Base-by-base conservation (phyloP, 805 yeast species). In the Tetrapisispora iriomotensis region DNA sequence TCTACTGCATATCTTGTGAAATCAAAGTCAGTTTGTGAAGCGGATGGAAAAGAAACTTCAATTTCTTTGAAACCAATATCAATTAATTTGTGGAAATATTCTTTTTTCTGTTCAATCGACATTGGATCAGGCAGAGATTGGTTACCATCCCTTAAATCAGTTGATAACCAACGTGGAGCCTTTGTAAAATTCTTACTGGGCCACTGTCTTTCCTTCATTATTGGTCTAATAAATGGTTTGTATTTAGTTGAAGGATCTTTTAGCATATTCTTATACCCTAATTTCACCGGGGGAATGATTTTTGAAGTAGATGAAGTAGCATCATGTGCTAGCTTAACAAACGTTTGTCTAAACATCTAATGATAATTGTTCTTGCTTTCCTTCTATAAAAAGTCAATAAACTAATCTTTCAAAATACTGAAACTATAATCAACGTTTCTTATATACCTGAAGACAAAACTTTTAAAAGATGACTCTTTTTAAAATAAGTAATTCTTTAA, bases 121-220 rank as follows among this genome's bases (percentile, higher is more conserved):
- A 82, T 82, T 39, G 92, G 94, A 54, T 82, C 92, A 0, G 92
- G 90, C 48, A 82, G 69, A 6, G 88, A 78, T 64, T 82, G 92
- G 61, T 82, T 82, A 24, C 94, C 94, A 55, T 82, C 94, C 51
- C 94, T 72, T 45, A 82, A 68, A 54, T 83, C 94, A 3, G 94
- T 82, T 17, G 88, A 78, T 34, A 83, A 66, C 92, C 92, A 82
- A 48, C 92, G 67, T 17, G 94, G 94, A 3, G 87, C 73, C 54
- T 72, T 72, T 37, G 64, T 65, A 41, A 83, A 56, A 13, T 70
- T 61, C 42, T 69, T 68, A 27, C 67, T 53, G 1, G 94, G 94
- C 94, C 94, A 82, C 45, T 71, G 70, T 41, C 92, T 71, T 44
- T 76, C 66, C 3, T 79, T 74, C 45, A 83, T 62, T 32, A 75